Percentiles rank a stretch among this genome's conserved stretches.
phyloP scores from a whole-genome alignment of 305 asterid genomes.

The Fraxinus nigra region DNA sequence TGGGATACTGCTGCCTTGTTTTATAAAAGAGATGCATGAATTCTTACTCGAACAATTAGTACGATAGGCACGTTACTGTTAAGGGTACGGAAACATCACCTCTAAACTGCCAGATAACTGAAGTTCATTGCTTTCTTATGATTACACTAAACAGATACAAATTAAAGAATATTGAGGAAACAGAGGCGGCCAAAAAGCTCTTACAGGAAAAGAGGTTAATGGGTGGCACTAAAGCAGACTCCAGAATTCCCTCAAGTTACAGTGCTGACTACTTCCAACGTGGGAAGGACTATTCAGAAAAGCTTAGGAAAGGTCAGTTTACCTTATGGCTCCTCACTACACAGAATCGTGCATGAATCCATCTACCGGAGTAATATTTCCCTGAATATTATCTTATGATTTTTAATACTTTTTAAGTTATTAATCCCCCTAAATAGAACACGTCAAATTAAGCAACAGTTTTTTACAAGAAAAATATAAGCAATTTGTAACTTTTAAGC shows the following conservation, averaged over 20 bases:
- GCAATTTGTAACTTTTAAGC: neutral
- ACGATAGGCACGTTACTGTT: neutral
- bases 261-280: slow-evolving; percentile 88
- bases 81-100: neutral
- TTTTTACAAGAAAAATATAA: neutral
- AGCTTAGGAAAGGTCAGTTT: slow-evolving; percentile 70
- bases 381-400: neutral
- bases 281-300: slow-evolving; percentile 85
- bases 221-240: slow-evolving; percentile 66
- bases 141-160: slow-evolving; percentile 58
- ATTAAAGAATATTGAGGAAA: slow-evolving; percentile 89
- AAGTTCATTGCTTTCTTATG: slow-evolving; percentile 20
- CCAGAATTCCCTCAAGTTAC: slow-evolving; percentile 80
- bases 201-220: slow-evolving; percentile 89
- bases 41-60: slow-evolving; percentile 6
- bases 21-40: neutral
- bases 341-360: slow-evolving; percentile 9
- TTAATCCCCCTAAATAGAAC: neutral
- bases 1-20: neutral
- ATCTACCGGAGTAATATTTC: slow-evolving; percentile 6
- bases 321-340: slow-evolving; percentile 14
- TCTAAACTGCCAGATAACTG: slow-evolving; percentile 3
- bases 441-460: neutral
- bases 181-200: slow-evolving; percentile 97
- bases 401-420: neutral